These are phyloP conservation scores for Coemansia guatemalensis DNA, from an alignment of 192 early-diverging fungal genomes.

Conservation along the genomic window DNA sequence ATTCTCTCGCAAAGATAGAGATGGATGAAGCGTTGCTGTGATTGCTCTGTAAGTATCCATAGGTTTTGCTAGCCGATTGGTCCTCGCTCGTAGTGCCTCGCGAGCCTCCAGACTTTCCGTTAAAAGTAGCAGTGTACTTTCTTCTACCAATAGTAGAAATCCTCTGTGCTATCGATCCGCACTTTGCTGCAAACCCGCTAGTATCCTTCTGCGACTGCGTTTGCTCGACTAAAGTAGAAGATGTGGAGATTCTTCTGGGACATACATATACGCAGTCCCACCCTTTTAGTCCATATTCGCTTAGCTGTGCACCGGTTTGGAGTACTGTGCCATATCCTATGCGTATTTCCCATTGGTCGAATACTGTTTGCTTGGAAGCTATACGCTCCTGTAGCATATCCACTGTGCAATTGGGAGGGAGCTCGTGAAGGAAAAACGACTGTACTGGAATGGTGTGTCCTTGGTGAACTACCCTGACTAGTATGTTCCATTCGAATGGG, in stretches of 20 bases:
- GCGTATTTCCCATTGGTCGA: conserved; percentile 16
- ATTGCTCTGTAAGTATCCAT: conserved; percentile 7
- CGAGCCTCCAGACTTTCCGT: not conserved
- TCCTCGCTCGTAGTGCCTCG: not conserved
- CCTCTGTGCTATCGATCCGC: not conserved
- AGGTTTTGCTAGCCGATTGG: not conserved
- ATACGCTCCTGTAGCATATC: conserved; percentile 16
- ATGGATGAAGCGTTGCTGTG: not conserved
- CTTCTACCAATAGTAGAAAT: not conserved
- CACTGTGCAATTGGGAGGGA: conserved; percentile 27
- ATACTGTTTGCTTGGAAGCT: not conserved
- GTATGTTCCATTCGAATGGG: conserved; percentile 32
- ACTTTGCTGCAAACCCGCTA: not conserved
- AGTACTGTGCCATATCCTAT: conserved; percentile 6
- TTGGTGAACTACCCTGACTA: conserved; percentile 13
- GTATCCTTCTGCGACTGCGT: no score
- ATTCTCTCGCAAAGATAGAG: conserved; percentile 3
- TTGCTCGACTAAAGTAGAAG: no score
- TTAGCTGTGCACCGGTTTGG: conserved; percentile 2
- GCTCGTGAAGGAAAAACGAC: conserved; percentile 39
- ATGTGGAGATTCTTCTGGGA: not conserved
- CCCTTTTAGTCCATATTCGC: conserved; percentile 25
- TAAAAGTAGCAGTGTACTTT: not conserved
- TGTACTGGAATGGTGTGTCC: not conserved
- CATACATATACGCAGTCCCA: conserved; percentile 31